Percentiles rank a stretch among this genome's conserved stretches.
Conservation (phyloP, 148 eudicot genomes). For the Polygonum aviculare region DNA sequence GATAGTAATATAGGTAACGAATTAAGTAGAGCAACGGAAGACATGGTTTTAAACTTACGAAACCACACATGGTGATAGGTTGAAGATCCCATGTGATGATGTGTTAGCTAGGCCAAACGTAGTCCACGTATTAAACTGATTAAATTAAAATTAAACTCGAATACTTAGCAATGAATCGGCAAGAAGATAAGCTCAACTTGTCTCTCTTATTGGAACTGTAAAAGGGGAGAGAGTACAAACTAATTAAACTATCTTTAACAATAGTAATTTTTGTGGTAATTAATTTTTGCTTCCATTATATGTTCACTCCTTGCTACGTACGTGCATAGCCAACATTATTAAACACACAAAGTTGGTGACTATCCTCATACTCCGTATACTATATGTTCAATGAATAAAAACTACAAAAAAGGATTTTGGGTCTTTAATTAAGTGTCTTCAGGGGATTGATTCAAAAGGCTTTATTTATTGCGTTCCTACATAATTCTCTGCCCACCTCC, state of each 20-base stretch:
- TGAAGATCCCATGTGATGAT: constrained; percentile 1
- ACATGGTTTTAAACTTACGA: constrained; percentile 1
- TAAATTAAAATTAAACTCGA: not conserved
- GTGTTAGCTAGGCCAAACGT: not conserved
- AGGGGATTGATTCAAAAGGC: not conserved
- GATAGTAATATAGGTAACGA: not conserved
- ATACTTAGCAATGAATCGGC: constrained; percentile 11
- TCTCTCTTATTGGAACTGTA: constrained; percentile 9
- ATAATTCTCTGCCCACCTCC: not conserved
- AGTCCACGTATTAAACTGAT: not conserved
- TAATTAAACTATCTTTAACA: constrained; percentile 5
- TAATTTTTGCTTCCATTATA: not conserved
- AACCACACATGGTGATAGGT: constrained; percentile 10
- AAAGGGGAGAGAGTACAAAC: constrained; percentile 5
- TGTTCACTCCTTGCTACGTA: not conserved
- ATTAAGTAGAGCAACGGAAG: not conserved
- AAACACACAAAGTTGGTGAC: not conserved
- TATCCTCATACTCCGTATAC: not conserved
- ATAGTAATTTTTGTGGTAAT: not conserved
- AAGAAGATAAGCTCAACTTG: constrained; percentile 12
- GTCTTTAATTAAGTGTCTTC: not conserved
- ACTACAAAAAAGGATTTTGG: not conserved
- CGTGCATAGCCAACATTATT: not conserved
- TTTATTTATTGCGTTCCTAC: constrained; percentile 3
- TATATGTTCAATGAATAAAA: not conserved